Conservation (phyloP, 1,284 basidiomycete species). For the Melampsora americana region DNA sequence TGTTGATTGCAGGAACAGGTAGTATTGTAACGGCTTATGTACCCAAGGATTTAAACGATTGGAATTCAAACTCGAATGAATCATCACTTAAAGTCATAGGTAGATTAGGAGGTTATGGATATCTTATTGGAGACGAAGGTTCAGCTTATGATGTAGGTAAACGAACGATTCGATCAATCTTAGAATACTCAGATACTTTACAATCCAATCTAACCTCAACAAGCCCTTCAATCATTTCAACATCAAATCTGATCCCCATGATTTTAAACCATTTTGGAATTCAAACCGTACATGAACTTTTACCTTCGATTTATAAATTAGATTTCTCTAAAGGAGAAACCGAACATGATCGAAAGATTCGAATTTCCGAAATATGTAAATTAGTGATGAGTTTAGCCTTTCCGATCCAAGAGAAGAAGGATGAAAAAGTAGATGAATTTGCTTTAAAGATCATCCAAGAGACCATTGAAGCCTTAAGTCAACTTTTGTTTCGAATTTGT, state of each 20-base stretch:
- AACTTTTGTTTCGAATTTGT: constrained; percentile 5
- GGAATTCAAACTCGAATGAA: too few relatives aligned
- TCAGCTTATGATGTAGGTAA: constrained; percentile 30
- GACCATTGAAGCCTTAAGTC: background rate
- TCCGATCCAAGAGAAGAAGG: too few relatives aligned
- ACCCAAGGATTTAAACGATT: background rate
- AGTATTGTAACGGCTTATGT: constrained; percentile 30
- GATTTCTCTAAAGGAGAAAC: background rate
- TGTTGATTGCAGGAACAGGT: constrained; percentile 41
- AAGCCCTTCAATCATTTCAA: background rate
- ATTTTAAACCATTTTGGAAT: constrained; percentile 22
- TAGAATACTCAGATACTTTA: constrained; percentile 5
- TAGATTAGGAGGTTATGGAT: constrained; percentile 33
- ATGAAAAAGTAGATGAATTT: background rate
- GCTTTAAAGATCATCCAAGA: constrained; percentile 2
- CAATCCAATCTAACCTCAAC: background rate
- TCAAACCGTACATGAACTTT: background rate
- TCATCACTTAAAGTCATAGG: background rate
- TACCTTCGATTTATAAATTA: constrained; percentile 23
- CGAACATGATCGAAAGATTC: constrained; percentile 30
- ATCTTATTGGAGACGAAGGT: constrained; percentile 38
- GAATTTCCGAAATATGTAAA: constrained; percentile 10
- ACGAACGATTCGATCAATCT: constrained; percentile 11
- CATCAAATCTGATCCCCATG: constrained; percentile 3
- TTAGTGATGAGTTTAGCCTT: constrained; percentile 24